These are phyloP conservation scores for Phyllostachys edulis DNA, from an alignment of 176 grass and related monocot genomes.

Conservation along the genomic window DNA sequence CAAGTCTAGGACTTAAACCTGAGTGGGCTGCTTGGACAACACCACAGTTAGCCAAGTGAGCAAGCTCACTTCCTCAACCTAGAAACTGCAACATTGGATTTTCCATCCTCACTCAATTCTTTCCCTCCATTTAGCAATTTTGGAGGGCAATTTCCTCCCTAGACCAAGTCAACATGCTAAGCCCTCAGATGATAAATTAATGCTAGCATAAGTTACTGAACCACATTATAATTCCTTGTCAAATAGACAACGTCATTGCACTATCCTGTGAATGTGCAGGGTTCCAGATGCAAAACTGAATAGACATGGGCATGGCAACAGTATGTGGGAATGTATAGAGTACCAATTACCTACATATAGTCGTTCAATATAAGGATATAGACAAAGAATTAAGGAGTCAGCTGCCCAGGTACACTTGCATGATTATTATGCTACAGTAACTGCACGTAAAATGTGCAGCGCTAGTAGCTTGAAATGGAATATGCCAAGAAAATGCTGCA, in stretches of 20 bases:
- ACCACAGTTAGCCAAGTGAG: no score
- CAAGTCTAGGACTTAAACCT: no score
- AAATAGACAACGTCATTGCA: neutral
- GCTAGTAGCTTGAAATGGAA: constrained; percentile 10
- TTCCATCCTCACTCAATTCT: neutral
- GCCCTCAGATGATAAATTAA: neutral
- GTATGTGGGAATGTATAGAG: neutral
- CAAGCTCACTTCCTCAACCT: no score
- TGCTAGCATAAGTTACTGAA: neutral
- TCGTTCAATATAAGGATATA: neutral
- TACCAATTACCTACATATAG: neutral
- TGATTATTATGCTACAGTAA: constrained; percentile 27
- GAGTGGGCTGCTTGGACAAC: no score
- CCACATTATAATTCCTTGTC: neutral
- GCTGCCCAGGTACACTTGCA: neutral
- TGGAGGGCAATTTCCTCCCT: neutral
- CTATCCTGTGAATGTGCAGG: neutral
- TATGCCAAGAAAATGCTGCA: neutral
- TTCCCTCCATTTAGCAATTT: neutral
- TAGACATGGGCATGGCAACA: neutral
- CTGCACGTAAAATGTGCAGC: neutral
- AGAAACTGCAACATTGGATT: neutral
- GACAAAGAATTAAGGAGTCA: neutral
- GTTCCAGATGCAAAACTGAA: neutral
- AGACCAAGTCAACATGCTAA: neutral